phyloP scores from a whole-genome alignment of 2,329 filamentous ascomycete genomes.

The Clonostachys byssicola region DNA sequence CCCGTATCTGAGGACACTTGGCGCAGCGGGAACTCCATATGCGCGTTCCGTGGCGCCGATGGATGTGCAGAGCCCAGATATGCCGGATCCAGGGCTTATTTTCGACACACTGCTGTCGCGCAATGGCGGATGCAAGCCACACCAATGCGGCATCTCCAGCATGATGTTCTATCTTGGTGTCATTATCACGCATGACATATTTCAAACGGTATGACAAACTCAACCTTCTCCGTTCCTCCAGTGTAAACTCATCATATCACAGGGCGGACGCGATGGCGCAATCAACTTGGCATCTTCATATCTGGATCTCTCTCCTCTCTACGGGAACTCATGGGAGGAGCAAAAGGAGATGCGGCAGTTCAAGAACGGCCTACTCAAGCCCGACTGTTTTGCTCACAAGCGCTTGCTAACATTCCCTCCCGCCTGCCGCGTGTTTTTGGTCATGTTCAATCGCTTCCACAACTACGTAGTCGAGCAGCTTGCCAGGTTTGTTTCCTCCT shows the following conservation, averaged over 20 bases:
- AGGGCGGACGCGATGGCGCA: conserved; percentile 39
- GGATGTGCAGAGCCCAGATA: conserved; percentile 52
- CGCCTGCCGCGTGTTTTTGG: conserved; percentile 64
- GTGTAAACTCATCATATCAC: conserved; percentile 65
- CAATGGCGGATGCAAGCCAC: conserved; percentile 40
- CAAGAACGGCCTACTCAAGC: conserved; percentile 66
- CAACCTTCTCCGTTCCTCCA: not conserved
- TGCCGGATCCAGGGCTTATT: conserved; percentile 62
- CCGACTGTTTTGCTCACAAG: conserved; percentile 68
- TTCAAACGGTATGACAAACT: conserved; percentile 19
- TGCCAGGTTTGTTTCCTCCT: conserved; percentile 31
- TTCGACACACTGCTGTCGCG: conserved; percentile 59
- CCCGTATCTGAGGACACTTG: conserved; percentile 59
- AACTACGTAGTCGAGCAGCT: conserved; percentile 80
- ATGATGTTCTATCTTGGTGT: conserved; percentile 71
- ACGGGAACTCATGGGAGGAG: conserved; percentile 63
- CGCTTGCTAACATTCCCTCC: conserved; percentile 68
- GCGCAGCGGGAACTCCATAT: conserved; percentile 64
- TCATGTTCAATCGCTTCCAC: conserved; percentile 84
- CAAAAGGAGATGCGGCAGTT: conserved; percentile 66
- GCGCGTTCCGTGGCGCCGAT: conserved; percentile 59
- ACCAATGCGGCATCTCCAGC: conserved; percentile 70
- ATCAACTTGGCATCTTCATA: conserved; percentile 67
- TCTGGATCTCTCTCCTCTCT: conserved; percentile 67
- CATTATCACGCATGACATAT: conserved; percentile 64